Conservation (phyloP, 108 stramenopile genomes). For the Cyclostephanos invisitatus region DNA sequence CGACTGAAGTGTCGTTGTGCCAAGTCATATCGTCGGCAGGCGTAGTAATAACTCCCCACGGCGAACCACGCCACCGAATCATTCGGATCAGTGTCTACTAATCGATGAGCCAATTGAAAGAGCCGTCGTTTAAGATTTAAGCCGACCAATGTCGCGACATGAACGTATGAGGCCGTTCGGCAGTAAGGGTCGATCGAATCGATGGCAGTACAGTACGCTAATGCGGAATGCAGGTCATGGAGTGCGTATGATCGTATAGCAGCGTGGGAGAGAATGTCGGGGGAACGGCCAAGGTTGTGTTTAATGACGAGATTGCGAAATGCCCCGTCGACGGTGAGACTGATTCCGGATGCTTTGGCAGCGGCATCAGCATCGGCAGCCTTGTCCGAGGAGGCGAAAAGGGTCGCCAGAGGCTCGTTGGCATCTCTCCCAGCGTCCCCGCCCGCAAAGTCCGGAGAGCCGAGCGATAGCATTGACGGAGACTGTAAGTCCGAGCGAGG, state of each 20-base stretch:
- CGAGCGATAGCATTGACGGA: slow-evolving; percentile 21
- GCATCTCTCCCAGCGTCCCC: neutral
- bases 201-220: slow-evolving; percentile 68
- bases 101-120: slow-evolving; percentile 90
- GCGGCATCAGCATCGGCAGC: neutral
- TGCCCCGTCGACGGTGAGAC: slow-evolving; percentile 55
- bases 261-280: slow-evolving; percentile 75
- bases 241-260: slow-evolving; percentile 72
- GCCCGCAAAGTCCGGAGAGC: slow-evolving; percentile 21
- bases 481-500: slow-evolving; percentile 30
- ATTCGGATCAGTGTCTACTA: slow-evolving; percentile 89
- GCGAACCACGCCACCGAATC: slow-evolving; percentile 90
- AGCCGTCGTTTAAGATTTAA: slow-evolving; percentile 82
- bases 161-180: slow-evolving; percentile 56
- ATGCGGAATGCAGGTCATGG: slow-evolving; percentile 59
- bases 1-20: slow-evolving; percentile 94
- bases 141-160: slow-evolving; percentile 81
- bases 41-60: slow-evolving; percentile 93
- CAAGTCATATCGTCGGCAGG: slow-evolving; percentile 83
- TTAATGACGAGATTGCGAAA: slow-evolving; percentile 60
- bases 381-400: neutral
- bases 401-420: neutral
- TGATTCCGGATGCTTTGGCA: slow-evolving; percentile 7
- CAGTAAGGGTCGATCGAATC: slow-evolving; percentile 72
- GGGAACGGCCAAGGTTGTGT: slow-evolving; percentile 62